Base-by-base conservation (phyloP, 2,329 filamentous ascomycete species). In the Exophiala viscosa region DNA sequence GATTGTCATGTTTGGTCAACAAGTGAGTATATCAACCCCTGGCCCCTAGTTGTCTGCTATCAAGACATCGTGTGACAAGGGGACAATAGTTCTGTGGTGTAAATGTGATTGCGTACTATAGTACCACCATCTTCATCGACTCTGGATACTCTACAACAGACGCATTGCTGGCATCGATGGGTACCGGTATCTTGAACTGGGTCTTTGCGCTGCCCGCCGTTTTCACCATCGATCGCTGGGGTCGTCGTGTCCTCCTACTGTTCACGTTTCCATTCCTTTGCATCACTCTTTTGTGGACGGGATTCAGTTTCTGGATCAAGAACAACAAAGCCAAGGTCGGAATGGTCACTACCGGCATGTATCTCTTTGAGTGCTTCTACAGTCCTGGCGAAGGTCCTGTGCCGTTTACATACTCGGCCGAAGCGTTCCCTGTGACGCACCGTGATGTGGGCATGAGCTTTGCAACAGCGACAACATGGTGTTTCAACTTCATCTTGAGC, bases 1-100 rank as follows among this genome's bases (percentile, higher is more conserved):
- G 67, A 79, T 84, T 35, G 80, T 85, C 50, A 86, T 86, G 83
- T 85, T 84, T 82, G 73, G 40, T 82, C 86, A 61, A 82, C 84
- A 62, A 72, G 23, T 70, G 60, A 54, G 58, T 54, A 41, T 58
- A 65, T 62, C 3, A 66, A 60, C 14, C 59, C 55, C 28, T 68
- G 64, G 31, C n/a, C n/a, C n/a, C n/a, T n/a, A n/a, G n/a, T n/a
- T n/a, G 67, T 62, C 20, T 67, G 75, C 31, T 71, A 70, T 5
- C 63, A 67, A 1, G 69, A 69, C 74, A 47, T 17, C 15, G 32
- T 47, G 31, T 50, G 3, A 56, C 15, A 11, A 31, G 11, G 14
- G 5, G 10, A 36, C 51, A 60, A 46, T 57, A 69, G 59, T 74
- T 75, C 60, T 79, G 76, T 51, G 72, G 71, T 3, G 71, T 81